phyloP scores from a whole-genome alignment of 2,329 filamentous ascomycete genomes.

The Xylariomycetidae sp. region DNA sequence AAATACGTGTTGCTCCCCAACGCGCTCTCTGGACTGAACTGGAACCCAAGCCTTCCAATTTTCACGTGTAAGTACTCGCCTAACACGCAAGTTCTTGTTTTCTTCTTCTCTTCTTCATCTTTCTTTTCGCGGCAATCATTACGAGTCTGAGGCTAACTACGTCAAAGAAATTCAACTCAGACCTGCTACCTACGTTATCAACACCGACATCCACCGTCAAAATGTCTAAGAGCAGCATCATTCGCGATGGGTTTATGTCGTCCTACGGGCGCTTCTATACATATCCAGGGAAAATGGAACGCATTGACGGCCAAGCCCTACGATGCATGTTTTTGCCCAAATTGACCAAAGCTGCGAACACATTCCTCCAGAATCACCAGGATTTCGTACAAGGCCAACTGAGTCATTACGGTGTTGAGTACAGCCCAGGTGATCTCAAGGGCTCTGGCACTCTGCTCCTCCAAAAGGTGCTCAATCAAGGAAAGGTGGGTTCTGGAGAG shows the following conservation, averaged over 20 bases:
- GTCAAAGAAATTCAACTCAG: too few species aligned
- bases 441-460: constrained; percentile 11
- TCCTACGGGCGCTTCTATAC: constrained; percentile 6
- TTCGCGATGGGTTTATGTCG: constrained; percentile 10
- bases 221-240: constrained; percentile 5
- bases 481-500: constrained; percentile 6
- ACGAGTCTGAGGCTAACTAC: too few species aligned
- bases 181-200: too few species aligned
- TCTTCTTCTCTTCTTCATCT: too few species aligned
- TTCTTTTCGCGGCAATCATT: too few species aligned
- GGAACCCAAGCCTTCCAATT: too few species aligned
- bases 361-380: constrained; percentile 1
- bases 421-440: constrained; percentile 5
- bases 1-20: too few species aligned
- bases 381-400: constrained; percentile 10
- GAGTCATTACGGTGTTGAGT: constrained; percentile 12
- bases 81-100: too few species aligned
- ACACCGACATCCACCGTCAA: too few species aligned
- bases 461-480: constrained; percentile 7
- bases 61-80: too few species aligned
- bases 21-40: too few species aligned
- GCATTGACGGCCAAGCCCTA: constrained; percentile 1
- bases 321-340: constrained; percentile 11
- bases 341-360: constrained; percentile 6
- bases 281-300: constrained; percentile 3